Evolutionary conservation across 148 eudicot genomes (phyloP), one percentile per base, ranked within the genome.

Genomic region (Silene latifolia): DNA sequence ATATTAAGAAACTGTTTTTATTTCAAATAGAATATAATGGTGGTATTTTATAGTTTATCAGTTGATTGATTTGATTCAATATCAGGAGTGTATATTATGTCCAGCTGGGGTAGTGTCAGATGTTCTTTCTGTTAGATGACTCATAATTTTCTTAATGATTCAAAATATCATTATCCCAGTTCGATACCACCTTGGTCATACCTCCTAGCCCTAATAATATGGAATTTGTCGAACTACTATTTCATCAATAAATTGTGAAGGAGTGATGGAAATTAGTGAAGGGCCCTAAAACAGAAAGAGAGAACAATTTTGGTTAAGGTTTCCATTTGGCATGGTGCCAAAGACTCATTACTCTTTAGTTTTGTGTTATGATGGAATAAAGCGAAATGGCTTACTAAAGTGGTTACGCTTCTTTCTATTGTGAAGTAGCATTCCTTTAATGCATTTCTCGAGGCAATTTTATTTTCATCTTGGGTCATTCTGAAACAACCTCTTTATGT

Each of bases 1-100:
- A 13, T 7, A n/a, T 53, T 39, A 35, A 3, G 48, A 27, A 63
- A 25, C 24, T 47, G 13, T 20, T 69, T 11, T 69, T 47, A 20
- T 67, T 67, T 67, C 27, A 67, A 44, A 51, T 47, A 21, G 59
- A 69, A 23, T 27, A 69, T 44, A 68, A 3, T 51, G 56, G 56
- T 51, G 18, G 18, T 51, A 13, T 14, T 12, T 51, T 51, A 15
- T 51, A 51, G 17, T 51, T 51, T 51, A 3, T 14, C 56, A 51
- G 3, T 51, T 51, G 17, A 51, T 51, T 13, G 56, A 12, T 51
- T 51, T 51, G 17, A 39, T 51, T 15, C 1, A 51, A 51, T 9
- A 51, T 51, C 4, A 39, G 56, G 56, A 14, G 56, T 51, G 18
- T 51, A 9, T 51, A 51, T 51, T 15, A 6, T 39, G 44, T 62